These are phyloP conservation scores for Besnoitia besnoiti DNA, from an alignment of 169 alveolate genomes.

Conservation along the genomic window DNA sequence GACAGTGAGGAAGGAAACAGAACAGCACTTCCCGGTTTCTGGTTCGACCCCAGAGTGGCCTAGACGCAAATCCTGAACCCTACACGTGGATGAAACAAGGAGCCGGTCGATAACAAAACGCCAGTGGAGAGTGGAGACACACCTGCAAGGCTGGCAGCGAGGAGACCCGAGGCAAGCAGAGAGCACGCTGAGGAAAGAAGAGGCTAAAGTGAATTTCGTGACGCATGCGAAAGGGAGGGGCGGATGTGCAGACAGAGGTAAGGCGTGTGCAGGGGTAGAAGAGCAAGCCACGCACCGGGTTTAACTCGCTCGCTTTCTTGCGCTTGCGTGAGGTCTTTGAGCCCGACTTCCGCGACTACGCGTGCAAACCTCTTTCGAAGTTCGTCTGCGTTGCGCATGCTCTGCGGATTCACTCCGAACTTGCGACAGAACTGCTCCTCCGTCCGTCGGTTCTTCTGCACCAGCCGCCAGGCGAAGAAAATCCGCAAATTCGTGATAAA, in stretches of 20 bases:
- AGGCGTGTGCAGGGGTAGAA: background rate
- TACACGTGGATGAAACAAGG: too few species aligned
- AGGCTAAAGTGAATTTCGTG: background rate
- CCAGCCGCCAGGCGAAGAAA: conserved; percentile 45
- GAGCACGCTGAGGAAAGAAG: background rate
- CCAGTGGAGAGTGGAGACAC: too few species aligned
- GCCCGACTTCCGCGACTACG: conserved; percentile 46
- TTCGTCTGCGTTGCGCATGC: conserved; percentile 52
- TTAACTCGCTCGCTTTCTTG: too few species aligned
- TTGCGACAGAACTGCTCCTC: conserved; percentile 41
- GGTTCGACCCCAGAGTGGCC: too few species aligned
- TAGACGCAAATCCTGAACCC: too few species aligned
- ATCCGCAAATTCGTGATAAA: conserved; percentile 56
- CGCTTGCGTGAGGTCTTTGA: background rate
- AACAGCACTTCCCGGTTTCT: too few species aligned
- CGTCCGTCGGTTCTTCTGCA: background rate
- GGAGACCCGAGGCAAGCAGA: background rate
- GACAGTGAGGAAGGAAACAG: background rate
- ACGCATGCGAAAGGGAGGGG: background rate
- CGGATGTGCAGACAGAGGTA: background rate
- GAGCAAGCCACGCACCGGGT: background rate
- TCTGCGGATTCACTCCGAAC: conserved; percentile 45
- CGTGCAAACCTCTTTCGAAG: conserved; percentile 42
- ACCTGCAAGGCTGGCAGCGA: too few species aligned
- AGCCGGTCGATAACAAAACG: too few species aligned